Percentiles rank a stretch among this genome's conserved stretches.
Conservation (phyloP, 1,284 basidiomycete genomes). For the Cutaneotrichosporon mucoides region DNA sequence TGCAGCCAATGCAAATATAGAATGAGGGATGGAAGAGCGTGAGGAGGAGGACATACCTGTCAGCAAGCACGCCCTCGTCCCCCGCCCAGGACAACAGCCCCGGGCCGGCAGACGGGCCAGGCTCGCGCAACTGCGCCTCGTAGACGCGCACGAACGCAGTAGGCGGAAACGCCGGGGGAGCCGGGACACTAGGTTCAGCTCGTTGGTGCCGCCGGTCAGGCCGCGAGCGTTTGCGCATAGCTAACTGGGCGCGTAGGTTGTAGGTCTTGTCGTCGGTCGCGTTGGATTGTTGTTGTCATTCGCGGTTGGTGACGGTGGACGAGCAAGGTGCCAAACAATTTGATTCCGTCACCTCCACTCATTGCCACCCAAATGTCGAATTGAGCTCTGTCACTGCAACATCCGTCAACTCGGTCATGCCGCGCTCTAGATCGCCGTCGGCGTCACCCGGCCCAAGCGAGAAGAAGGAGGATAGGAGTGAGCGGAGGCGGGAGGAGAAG, state of each 20-base stretch:
- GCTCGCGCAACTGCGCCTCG: conserved; percentile 33
- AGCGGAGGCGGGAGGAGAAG: background rate
- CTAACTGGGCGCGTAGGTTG: background rate
- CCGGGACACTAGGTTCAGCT: no score
- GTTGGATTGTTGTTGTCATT: background rate
- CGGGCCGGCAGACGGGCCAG: background rate
- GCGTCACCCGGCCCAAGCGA: background rate
- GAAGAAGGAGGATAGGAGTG: background rate
- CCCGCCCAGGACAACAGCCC: conserved; percentile 29
- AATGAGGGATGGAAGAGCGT: background rate
- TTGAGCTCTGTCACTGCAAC: no score
- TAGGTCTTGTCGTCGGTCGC: background rate
- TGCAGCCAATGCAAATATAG: no score
- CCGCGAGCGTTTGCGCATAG: background rate
- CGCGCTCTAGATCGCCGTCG: no score
- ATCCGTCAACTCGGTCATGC: no score
- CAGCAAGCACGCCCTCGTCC: conserved; percentile 29
- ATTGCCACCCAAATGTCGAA: background rate
- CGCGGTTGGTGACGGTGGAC: background rate
- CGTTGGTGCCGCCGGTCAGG: no score
- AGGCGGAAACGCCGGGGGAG: background rate
- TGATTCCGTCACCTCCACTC: background rate
- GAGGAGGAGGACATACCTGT: conserved; percentile 23
- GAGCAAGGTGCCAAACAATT: background rate
- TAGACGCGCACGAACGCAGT: conserved; percentile 29